Conservation (phyloP, 2,329 filamentous ascomycete genomes). For the Beauveria sp. region DNA sequence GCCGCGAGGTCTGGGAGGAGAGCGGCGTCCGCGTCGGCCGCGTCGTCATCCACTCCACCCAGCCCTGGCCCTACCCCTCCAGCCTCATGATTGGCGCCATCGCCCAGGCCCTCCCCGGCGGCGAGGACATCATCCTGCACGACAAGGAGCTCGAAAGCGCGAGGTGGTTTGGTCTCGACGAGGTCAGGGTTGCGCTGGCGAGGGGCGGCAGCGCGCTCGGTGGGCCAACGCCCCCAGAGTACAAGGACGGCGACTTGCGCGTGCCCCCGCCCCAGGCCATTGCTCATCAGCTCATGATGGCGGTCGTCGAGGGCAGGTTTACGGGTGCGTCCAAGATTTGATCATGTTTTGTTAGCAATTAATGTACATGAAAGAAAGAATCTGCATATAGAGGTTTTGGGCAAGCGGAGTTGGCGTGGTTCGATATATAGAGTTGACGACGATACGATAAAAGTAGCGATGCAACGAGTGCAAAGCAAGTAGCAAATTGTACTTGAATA, state of each 20-base stretch:
- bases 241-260: conserved; percentile 69
- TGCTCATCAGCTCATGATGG: conserved; percentile 78
- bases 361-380: background rate
- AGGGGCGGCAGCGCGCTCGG: conserved; percentile 59
- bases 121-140: conserved; percentile 76
- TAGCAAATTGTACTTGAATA: background rate
- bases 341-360: background rate
- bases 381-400: background rate
- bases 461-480: background rate
- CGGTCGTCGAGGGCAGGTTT: conserved; percentile 70
- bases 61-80: conserved; percentile 82
- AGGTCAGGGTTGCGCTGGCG: conserved; percentile 66
- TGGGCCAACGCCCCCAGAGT: conserved; percentile 54
- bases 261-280: conserved; percentile 84
- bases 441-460: background rate
- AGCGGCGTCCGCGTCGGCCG: conserved; percentile 68
- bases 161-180: conserved; percentile 77
- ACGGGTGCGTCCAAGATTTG: conserved; percentile 46
- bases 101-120: conserved; percentile 69
- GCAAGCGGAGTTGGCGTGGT: background rate
- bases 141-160: conserved; percentile 89
- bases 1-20: conserved; percentile 82
- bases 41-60: conserved; percentile 74
- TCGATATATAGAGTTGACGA: background rate
- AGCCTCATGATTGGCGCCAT: conserved; percentile 84